phyloP scores from a whole-genome alignment of 352 stramenopile genomes.

The Thalassiosira tumida region DNA sequence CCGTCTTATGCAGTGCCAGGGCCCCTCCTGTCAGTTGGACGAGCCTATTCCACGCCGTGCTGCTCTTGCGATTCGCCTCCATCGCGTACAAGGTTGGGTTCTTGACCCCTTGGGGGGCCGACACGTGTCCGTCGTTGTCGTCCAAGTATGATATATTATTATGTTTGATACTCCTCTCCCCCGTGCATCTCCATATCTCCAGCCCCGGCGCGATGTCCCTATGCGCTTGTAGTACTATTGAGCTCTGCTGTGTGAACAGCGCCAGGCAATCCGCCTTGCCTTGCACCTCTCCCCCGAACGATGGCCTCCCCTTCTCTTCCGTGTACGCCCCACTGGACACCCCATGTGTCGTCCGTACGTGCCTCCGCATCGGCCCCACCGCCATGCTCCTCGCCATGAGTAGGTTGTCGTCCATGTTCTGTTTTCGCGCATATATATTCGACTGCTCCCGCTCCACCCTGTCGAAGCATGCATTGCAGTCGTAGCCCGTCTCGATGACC shows the following conservation, averaged over 20 bases:
- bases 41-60: constrained; percentile 1
- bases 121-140: constrained; percentile 30
- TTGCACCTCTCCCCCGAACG: constrained; percentile 48
- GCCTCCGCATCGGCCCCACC: neutral
- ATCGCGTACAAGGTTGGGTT: neutral
- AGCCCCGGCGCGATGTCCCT: constrained; percentile 1
- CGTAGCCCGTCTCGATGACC: neutral
- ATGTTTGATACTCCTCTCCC: neutral
- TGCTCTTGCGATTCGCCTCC: neutral
- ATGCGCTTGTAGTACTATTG: constrained; percentile 34
- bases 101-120: neutral
- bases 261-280: constrained; percentile 47
- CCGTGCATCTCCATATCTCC: neutral
- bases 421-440: constrained; percentile 16
- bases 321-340: constrained; percentile 7
- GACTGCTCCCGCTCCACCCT: neutral
- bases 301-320: neutral
- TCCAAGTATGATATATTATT: constrained; percentile 57
- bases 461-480: constrained; percentile 34
- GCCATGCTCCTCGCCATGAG: neutral
- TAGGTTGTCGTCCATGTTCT: constrained; percentile 15
- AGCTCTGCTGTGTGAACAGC: constrained; percentile 19
- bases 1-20: constrained; percentile 19
- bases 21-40: neutral
- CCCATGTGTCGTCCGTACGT: constrained; percentile 42